Percentiles rank a stretch among this genome's conserved stretches.
phyloP scores from a whole-genome alignment of 2,329 filamentous ascomycete genomes.

The Penicillium fuscoglaucum region DNA sequence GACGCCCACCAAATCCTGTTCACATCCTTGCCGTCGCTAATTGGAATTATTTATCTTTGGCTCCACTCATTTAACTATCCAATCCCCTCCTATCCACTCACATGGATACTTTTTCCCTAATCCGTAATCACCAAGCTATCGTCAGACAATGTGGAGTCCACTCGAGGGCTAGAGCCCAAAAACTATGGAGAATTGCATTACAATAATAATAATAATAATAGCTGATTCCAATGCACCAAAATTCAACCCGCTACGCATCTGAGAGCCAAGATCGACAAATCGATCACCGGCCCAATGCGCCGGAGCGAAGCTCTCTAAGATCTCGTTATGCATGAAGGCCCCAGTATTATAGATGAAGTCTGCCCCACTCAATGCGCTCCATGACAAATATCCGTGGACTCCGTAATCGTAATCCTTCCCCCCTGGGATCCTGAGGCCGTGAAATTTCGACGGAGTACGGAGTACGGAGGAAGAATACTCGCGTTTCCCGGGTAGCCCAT shows the following conservation, averaged over 20 bases:
- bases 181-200: constrained; percentile 15
- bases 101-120: constrained; percentile 6
- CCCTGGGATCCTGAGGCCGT: no score
- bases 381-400: background rate
- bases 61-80: background rate
- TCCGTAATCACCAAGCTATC: background rate
- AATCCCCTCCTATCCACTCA: background rate
- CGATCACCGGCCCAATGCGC: constrained; percentile 20
- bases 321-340: background rate
- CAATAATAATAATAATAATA: background rate
- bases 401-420: no score
- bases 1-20: background rate
- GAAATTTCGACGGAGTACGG: background rate
- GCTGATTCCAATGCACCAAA: background rate
- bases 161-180: background rate
- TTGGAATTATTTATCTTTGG: background rate
- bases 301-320: background rate
- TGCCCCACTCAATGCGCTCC: background rate
- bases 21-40: background rate
- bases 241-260: background rate
- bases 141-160: background rate
- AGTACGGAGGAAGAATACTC: background rate
- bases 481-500: background rate
- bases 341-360: background rate
- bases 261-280: constrained; percentile 13